Evolutionary conservation across 306 rosid species (phyloP).

Genomic region (Quercus alba): DNA sequence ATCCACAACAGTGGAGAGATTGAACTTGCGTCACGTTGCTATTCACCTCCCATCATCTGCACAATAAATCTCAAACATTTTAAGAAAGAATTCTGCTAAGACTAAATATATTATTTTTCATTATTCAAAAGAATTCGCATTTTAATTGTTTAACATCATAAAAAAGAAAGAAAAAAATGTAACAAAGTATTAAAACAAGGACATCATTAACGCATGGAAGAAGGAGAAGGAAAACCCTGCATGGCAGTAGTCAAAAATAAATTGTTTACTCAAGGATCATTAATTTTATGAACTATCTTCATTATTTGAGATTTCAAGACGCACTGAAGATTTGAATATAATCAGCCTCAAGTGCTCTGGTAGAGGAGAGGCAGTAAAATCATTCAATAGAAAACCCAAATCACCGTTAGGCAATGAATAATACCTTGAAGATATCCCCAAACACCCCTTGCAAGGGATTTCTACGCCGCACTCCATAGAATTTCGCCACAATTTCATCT

Average conservation of each 20-base stretch:
- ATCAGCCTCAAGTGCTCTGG: background rate
- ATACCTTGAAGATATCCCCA: constrained; percentile 91
- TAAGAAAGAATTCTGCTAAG: background rate
- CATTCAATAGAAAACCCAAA: too few relatives aligned
- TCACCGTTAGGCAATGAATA: background rate
- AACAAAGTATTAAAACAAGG: background rate
- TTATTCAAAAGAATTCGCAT: background rate
- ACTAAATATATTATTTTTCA: background rate
- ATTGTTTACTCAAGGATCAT: background rate
- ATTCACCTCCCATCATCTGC: constrained; percentile 84
- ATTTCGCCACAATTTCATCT: constrained; percentile 80
- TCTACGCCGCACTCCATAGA: constrained; percentile 76
- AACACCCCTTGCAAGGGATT: constrained; percentile 91
- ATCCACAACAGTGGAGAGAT: constrained; percentile 1
- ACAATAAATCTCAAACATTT: constrained; percentile 20
- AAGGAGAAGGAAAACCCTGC: background rate
- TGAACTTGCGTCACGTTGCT: constrained; percentile 7
- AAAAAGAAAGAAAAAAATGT: background rate
- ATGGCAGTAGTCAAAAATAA: background rate
- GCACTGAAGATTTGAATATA: background rate
- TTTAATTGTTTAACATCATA: background rate
- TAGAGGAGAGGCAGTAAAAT: background rate
- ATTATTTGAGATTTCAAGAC: background rate
- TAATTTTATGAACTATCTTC: background rate
- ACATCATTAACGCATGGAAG: background rate